Evolutionary conservation across 2,329 filamentous ascomycete genomes (phyloP).

Genomic region (Xylaria sp.): DNA sequence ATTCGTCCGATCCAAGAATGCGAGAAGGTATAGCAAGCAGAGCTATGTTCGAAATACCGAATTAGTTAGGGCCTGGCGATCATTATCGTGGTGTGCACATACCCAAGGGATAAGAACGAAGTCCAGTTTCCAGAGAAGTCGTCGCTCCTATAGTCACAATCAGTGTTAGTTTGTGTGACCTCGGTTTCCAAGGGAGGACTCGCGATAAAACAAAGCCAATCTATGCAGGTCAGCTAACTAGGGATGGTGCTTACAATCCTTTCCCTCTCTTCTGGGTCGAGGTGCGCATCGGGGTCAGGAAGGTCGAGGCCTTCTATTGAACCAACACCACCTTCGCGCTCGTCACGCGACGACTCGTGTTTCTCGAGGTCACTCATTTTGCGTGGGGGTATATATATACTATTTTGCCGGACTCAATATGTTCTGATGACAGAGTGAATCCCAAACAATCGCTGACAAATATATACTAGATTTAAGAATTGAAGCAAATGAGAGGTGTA

Average conservation of each 20-base stretch:
- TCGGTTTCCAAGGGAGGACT: background rate
- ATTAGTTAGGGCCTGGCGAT: slow-evolving; percentile 13
- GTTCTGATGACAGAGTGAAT: background rate
- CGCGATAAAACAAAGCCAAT: slow-evolving; percentile 1
- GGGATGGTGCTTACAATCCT: slow-evolving; percentile 57
- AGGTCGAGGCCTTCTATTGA: slow-evolving; percentile 33
- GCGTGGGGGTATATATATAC: background rate
- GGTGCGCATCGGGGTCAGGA: slow-evolving; percentile 66
- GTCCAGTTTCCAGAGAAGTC: slow-evolving; percentile 49
- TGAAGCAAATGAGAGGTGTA: background rate
- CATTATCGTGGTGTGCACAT: slow-evolving; percentile 32
- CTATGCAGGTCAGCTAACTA: background rate
- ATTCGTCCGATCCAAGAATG: slow-evolving; percentile 80
- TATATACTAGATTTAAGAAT: background rate
- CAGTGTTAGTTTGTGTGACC: slow-evolving; percentile 36
- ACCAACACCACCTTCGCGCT: slow-evolving; percentile 31
- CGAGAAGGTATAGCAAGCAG: slow-evolving; percentile 65
- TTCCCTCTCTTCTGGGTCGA: slow-evolving; percentile 65
- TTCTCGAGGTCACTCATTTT: slow-evolving; percentile 48
- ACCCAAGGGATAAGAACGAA: slow-evolving; percentile 51
- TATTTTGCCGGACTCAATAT: background rate
- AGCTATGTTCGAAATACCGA: slow-evolving; percentile 19
- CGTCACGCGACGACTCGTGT: slow-evolving; percentile 39
- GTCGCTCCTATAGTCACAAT: slow-evolving; percentile 46
- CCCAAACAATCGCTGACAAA: background rate